These are phyloP conservation scores for Salvia rosmarinus DNA, from an alignment of 257 asterid genomes.

Conservation along the genomic window DNA sequence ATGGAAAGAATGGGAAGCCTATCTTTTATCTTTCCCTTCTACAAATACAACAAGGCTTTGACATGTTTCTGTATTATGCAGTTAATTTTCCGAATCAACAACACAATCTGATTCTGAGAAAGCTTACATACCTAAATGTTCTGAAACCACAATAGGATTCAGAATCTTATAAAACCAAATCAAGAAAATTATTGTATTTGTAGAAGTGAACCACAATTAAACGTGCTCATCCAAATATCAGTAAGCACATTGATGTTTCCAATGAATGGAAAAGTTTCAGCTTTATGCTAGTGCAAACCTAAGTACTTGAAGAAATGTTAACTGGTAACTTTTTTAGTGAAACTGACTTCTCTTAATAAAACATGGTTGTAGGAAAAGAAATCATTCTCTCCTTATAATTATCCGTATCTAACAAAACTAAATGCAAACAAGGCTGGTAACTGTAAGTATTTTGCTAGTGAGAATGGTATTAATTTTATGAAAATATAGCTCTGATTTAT, in stretches of 20 bases:
- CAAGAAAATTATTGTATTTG: too few species aligned
- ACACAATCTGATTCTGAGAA: constrained; percentile 24
- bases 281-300: constrained; percentile 12
- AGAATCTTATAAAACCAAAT: constrained; percentile 33
- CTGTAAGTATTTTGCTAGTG: background rate
- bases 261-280: constrained; percentile 9
- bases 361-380: constrained; percentile 1
- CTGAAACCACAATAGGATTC: constrained; percentile 37
- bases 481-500: background rate
- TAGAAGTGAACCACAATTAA: too few species aligned
- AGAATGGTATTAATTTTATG: constrained; percentile 9
- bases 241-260: background rate
- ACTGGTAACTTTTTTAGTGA: background rate
- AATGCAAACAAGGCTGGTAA: constrained; percentile 13
- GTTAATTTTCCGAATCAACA: constrained; percentile 32
- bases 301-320: background rate
- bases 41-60: constrained; percentile 4
- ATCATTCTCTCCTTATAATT: background rate
- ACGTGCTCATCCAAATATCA: background rate
- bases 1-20: too few species aligned
- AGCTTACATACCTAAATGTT: constrained; percentile 22
- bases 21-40: too few species aligned
- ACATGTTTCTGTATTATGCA: constrained; percentile 29
- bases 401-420: background rate
- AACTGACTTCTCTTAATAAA: background rate